These are phyloP conservation scores for Pilobolus umbonatus DNA, from an alignment of 192 early-diverging fungal genomes.

Conservation along the genomic window DNA sequence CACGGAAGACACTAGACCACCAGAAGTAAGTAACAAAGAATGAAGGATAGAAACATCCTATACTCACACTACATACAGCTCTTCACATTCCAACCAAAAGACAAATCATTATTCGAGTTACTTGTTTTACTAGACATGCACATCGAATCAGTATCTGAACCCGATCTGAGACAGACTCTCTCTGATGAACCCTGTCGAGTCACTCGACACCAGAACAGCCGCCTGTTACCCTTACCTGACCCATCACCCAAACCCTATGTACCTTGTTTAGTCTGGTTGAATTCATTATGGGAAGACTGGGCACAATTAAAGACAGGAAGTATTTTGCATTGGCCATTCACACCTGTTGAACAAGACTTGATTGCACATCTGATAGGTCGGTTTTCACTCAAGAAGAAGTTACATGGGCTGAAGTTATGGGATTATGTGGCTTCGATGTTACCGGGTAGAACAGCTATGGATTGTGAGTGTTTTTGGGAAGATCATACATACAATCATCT, in stretches of 20 bases:
- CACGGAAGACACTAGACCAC: too few relatives aligned
- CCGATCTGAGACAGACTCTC: too few relatives aligned
- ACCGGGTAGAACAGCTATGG: constrained; percentile 8
- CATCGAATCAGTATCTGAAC: too few relatives aligned
- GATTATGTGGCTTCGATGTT: background rate
- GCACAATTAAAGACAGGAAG: constrained; percentile 10
- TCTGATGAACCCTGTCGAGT: too few relatives aligned
- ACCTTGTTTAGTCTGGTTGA: constrained; percentile 7
- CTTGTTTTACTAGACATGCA: too few relatives aligned
- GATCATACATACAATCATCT: background rate
- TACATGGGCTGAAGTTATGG: background rate
- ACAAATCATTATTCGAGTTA: too few relatives aligned
- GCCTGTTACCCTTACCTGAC: too few relatives aligned
- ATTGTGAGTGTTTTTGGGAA: constrained; percentile 7
- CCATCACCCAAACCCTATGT: constrained; percentile 15
- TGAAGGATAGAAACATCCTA: too few relatives aligned
- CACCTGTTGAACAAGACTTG: background rate
- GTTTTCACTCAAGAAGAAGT: background rate
- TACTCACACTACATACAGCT: too few relatives aligned
- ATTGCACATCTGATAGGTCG: background rate
- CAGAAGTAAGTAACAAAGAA: too few relatives aligned
- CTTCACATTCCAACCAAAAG: too few relatives aligned
- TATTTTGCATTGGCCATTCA: constrained; percentile 19
- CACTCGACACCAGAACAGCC: too few relatives aligned
- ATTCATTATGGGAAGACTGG: constrained; percentile 27